Evolutionary conservation across 805 yeast species (phyloP), one percentile per base, ranked within the genome.

Genomic region (Yarrowia sp.): DNA sequence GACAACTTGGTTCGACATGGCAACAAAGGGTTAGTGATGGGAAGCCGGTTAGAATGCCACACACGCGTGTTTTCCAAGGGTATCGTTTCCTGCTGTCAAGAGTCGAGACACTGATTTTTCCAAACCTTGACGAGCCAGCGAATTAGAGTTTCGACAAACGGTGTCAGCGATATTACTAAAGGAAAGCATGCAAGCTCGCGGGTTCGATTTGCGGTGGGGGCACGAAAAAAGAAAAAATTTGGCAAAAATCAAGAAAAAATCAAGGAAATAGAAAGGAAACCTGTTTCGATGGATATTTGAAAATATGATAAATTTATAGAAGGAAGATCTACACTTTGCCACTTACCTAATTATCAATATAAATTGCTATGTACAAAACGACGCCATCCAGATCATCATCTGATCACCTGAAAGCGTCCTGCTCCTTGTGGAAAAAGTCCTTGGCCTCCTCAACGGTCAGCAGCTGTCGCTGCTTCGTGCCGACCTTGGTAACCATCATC

Each of bases 401-500:
- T 1, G 19, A 11, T 40, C 19, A 56, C 42, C 65, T 43, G 35
- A 59, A 59, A 32, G 52, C 52, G 14, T 59, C 19, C 52, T 59
- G 65, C 65, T 59, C 52, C 9, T 26, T 32, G 16, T 38, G 48
- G 67, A 63, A 49, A 15, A 63, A 63, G 40, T 19, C 56, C 2
- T 15, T 15, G n/a, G 67, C 55, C 40, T 63, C 56, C 2, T 63
- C 67, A 14, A 63, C 46, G 4, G 46, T 38, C 38, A 63, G 26
- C 9, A 49, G 9, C 56, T 41, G 56, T 10, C 67, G 56, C 9
- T 38, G 22, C 45, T 65, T 65, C 38, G 32, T 43, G 7, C 68
- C 68, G 9, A 49, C 63, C 52, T 52, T 42, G n/a, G 22, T 11
- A 2, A 94, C 83, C 1, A 96, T 87, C 16, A 88, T 79, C 0